Evolutionary conservation across 805 yeast species (phyloP).

Genomic region (Ogataea siamensis): DNA sequence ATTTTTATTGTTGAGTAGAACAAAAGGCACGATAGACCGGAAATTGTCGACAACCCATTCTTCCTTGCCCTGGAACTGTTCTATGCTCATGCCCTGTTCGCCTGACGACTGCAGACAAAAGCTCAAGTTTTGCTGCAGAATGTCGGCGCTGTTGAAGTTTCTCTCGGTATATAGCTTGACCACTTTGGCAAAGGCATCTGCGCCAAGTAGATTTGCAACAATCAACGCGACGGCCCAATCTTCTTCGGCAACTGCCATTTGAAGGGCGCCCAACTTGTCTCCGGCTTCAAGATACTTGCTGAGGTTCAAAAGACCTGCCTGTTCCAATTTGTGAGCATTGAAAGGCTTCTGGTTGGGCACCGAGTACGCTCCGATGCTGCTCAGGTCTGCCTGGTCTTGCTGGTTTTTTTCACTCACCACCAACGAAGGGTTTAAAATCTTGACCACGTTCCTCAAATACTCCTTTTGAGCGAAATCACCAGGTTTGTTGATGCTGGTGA

Average conservation of each 20-base stretch:
- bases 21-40: conserved; percentile 30
- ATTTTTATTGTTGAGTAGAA: conserved; percentile 27
- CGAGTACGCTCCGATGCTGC: conserved; percentile 17
- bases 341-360: conserved; percentile 15
- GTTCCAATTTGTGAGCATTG: conserved; percentile 29
- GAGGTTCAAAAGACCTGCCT: conserved; percentile 28
- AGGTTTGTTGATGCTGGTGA: conserved; percentile 22
- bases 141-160: conserved; percentile 21
- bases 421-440: conserved; percentile 43
- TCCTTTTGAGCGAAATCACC: conserved; percentile 31
- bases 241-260: conserved; percentile 55
- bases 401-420: conserved; percentile 6
- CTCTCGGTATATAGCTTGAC: conserved; percentile 39
- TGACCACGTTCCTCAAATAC: conserved; percentile 35
- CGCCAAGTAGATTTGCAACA: conserved; percentile 64
- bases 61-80: conserved; percentile 25
- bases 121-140: conserved; percentile 27
- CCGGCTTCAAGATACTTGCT: conserved; percentile 54
- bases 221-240: conserved; percentile 80
- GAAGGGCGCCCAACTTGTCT: conserved; percentile 62
- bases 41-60: conserved; percentile 32
- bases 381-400: conserved; percentile 19
- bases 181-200: conserved; percentile 43
- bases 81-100: conserved; percentile 17
- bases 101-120: conserved; percentile 30